Evolutionary conservation across 108 stramenopile genomes (phyloP), one percentile per base, ranked within the genome.

Genomic region (Schizochytrium sp.): DNA sequence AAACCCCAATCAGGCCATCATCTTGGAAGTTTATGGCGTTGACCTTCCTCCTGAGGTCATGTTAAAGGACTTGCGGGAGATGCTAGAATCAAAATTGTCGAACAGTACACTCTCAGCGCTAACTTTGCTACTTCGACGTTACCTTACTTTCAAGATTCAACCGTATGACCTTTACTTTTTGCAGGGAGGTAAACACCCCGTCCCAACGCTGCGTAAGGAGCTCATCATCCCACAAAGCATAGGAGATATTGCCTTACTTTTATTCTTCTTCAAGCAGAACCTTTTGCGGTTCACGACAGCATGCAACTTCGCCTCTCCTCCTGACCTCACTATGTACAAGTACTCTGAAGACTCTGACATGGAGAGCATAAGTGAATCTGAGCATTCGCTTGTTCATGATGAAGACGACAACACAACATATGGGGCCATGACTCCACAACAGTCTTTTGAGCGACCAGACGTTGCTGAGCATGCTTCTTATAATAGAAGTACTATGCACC

Each of bases 21-120:
- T 83, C 10, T 53, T 83, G 7, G 76, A 83, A 53, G 76, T 83
- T 0, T 83, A 83, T 40, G 76, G 76, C 47, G 76, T 83, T 10
- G 76, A 83, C 76, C 8, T 17, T 7, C 76, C 76, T 10, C 28
- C 76, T 1, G 53, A 49, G 76, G 76, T 55, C 0, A 83, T 83
- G 76, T 15, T 41, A n/a, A 53, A 83, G 45, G 15, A 17, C 28
- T 83, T 5, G 12, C 47, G 76, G 50, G 2, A 10, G 38, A 3
- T 83, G 76, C 15, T 83, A 8, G 10, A 49, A 10, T 55, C 1
- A 47, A 83, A 83, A 53, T 55, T 83, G 38, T 38, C 19, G 47
- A 83, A 83, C 28, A 55, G 5, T 53, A 42, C 76, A 5, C 45
- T 55, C 5, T 10, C 76, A 10, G 5, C 15, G 10, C 28, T 83